Base-by-base conservation (phyloP, 768 basidiomycete genomes). In the Kwoniella sp. region DNA sequence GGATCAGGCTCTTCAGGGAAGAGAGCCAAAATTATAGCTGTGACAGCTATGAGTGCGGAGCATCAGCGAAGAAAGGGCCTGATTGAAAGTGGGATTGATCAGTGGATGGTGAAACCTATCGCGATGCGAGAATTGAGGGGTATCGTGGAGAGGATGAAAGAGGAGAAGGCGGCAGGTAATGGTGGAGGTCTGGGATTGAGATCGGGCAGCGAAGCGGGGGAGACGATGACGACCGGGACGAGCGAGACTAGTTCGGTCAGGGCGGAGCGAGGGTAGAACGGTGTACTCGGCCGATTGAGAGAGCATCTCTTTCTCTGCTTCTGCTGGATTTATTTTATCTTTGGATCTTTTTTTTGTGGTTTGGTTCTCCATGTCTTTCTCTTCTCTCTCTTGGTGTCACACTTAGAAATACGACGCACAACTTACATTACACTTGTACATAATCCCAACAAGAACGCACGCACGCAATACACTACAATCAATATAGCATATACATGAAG, bases 31-130 rank as follows among this genome's bases (percentile, higher is more conserved):
- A 76, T 79, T 36, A 69, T 77, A 25, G 77, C 77, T 26, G 76
- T 79, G 13, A 79, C 77, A 1, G 77, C 77, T 13, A 59, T 77
- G 57, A 61, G 61, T n/a, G 62, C 66, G 2, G 74, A 76, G 55
- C 40, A 55, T 26, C 69, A 72, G 15, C 64, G 64, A 48, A 55
- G 70, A 6, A 64, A 63, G 25, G 76, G 76, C 0, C 30, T 77
- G 49, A 26, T 77, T 10, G 76, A 77, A 57, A 73, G 68, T 60
- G 67, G 71, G 17, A 72, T 72, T 17, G 66, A 72, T 27, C 58
- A 50, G 29, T 72, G 71, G 71, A 60, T 53, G 48, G 65, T 67
- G 10, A 72, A 72, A 56, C 69, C 69, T 3, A 63, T 67, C 22
- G 51, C 57, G 13, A 70, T 70, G 57, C 24, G 52, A 25, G 59